phyloP scores from a whole-genome alignment of 2,329 filamentous ascomycete genomes.

The Uncinocarpus reesii region DNA sequence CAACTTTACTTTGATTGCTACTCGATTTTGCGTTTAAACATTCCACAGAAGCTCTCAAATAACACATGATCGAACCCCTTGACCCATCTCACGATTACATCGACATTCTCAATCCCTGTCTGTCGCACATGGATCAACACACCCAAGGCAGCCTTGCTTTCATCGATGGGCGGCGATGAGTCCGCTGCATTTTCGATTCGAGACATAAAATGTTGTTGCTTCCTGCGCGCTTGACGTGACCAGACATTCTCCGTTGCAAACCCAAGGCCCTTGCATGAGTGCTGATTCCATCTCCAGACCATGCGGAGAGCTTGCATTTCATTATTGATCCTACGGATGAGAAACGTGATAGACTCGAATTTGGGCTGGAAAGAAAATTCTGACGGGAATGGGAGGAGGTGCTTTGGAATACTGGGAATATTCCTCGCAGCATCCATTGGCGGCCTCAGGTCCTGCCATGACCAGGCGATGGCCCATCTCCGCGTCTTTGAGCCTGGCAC shows the following conservation, averaged over 20 bases:
- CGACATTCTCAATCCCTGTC: constrained; percentile 27
- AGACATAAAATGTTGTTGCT: constrained; percentile 28
- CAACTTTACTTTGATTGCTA: not conserved
- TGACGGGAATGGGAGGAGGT: constrained; percentile 45
- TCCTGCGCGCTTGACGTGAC: constrained; percentile 62
- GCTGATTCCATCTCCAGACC: constrained; percentile 53
- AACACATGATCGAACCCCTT: constrained; percentile 62
- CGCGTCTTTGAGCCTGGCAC: constrained; percentile 67
- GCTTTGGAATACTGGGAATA: constrained; percentile 40
- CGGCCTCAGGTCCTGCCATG: constrained; percentile 60
- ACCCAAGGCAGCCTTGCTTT: constrained; percentile 42
- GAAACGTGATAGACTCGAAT: constrained; percentile 23
- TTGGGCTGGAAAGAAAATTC: constrained; percentile 36
- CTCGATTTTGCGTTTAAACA: constrained; percentile 51
- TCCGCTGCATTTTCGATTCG: constrained; percentile 16
- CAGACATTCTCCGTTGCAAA: constrained; percentile 61
- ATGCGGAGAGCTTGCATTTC: constrained; percentile 50
- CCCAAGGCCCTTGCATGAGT: constrained; percentile 48
- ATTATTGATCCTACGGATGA: constrained; percentile 34
- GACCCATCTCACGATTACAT: constrained; percentile 56
- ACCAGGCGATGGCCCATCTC: constrained; percentile 85
- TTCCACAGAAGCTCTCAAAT: constrained; percentile 82
- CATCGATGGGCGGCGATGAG: constrained; percentile 24
- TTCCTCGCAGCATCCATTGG: constrained; percentile 36
- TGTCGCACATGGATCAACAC: constrained; percentile 32